phyloP scores from a whole-genome alignment of 2,329 filamentous ascomycete genomes.

The Aspergillus ochraceus region DNA sequence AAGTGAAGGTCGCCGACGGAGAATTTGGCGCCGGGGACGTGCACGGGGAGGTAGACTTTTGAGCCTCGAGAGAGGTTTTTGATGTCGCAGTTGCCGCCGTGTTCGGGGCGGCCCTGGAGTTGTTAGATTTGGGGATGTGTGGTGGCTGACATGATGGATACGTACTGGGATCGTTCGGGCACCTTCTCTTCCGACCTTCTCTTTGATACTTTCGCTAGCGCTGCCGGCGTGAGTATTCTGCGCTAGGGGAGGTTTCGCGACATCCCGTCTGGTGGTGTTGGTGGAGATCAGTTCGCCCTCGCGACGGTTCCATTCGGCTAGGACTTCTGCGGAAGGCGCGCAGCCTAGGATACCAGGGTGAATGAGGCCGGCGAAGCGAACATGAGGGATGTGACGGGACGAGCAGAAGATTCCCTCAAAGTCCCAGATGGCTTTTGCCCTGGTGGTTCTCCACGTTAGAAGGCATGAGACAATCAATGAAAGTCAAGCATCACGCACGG shows the following conservation, averaged over 20 bases:
- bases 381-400: slow-evolving; percentile 81
- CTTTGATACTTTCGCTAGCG: slow-evolving; percentile 58
- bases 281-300: slow-evolving; percentile 77
- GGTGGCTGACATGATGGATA: not conserved
- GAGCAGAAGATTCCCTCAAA: slow-evolving; percentile 79
- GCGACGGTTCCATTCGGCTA: slow-evolving; percentile 79
- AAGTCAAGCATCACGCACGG: slow-evolving; percentile 54
- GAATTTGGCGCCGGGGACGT: slow-evolving; percentile 85
- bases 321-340: slow-evolving; percentile 75
- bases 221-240: slow-evolving; percentile 71
- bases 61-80: slow-evolving; percentile 79
- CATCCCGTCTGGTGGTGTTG: slow-evolving; percentile 64
- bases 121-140: not conserved
- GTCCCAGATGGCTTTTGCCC: slow-evolving; percentile 73
- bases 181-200: slow-evolving; percentile 72
- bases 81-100: slow-evolving; percentile 90
- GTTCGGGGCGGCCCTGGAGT: slow-evolving; percentile 67
- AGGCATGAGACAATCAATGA: too few species aligned
- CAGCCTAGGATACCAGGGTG: slow-evolving; percentile 91
- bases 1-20: slow-evolving; percentile 88
- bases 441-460: slow-evolving; percentile 14
- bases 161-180: slow-evolving; percentile 75
- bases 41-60: slow-evolving; percentile 84
- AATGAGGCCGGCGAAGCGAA: slow-evolving; percentile 85
- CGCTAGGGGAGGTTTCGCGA: slow-evolving; percentile 75